Conservation (phyloP, 345 rosid genomes). For the Clarkia xantiana region DNA sequence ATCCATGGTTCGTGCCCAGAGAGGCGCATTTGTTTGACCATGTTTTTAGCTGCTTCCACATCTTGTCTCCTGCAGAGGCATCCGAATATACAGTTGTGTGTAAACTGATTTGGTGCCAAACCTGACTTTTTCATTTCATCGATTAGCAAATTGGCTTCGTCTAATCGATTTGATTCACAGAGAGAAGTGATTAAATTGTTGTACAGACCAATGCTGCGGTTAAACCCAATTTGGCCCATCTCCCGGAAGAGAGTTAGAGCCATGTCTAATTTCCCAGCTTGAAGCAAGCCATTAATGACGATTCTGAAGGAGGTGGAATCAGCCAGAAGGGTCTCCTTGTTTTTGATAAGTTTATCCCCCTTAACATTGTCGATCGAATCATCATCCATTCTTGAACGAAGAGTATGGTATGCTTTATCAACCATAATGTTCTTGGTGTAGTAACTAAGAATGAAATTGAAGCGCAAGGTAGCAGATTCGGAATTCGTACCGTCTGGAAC, state of each 20-base stretch:
- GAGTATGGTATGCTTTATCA: conserved; percentile 40
- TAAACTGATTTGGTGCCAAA: conserved; percentile 51
- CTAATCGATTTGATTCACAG: conserved; percentile 51
- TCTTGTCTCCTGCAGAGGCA: conserved; percentile 54
- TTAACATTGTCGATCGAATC: conserved; percentile 13
- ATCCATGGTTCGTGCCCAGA: conserved; percentile 74
- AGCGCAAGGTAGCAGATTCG: conserved; percentile 33
- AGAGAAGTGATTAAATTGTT: conserved; percentile 46
- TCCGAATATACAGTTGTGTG: conserved; percentile 52
- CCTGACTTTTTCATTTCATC: conserved; percentile 45
- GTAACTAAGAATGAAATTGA: conserved; percentile 29
- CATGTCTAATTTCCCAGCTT: conserved; percentile 35
- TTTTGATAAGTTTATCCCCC: conserved; percentile 17
- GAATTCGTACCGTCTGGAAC: conserved; percentile 27
- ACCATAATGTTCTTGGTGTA: conserved; percentile 21
- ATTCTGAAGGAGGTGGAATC: conserved; percentile 27
- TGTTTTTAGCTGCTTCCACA: conserved; percentile 39
- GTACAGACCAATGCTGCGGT: conserved; percentile 26
- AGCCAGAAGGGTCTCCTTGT: conserved; percentile 23
- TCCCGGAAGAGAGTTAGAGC: conserved; percentile 44
- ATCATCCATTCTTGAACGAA: conserved; percentile 26
- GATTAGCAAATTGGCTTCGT: conserved; percentile 44
- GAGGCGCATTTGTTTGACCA: conserved; percentile 53
- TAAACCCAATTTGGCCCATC: conserved; percentile 32
- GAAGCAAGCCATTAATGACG: conserved; percentile 40